Evolutionary conservation across 2,329 filamentous ascomycete genomes (phyloP).

Genomic region (Colletotrichum kahawae): DNA sequence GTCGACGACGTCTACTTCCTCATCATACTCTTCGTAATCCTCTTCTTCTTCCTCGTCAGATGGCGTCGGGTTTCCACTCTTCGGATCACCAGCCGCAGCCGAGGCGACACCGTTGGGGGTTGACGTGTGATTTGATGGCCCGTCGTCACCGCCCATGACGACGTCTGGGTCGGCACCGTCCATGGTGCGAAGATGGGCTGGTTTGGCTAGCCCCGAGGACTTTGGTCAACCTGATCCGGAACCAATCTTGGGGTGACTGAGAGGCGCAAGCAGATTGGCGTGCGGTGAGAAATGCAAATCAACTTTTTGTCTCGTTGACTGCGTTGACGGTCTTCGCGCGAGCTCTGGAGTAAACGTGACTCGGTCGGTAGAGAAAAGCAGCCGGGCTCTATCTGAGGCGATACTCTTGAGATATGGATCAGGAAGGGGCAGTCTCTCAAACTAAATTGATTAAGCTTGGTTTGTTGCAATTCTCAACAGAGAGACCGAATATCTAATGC

Average conservation of each 20-base stretch:
- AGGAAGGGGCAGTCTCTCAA: not conserved
- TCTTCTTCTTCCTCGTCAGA: slow-evolving; percentile 40
- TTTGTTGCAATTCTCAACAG: not conserved
- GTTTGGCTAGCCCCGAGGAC: not conserved
- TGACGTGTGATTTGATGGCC: slow-evolving; percentile 46
- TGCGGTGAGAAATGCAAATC: not conserved
- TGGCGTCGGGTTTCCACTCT: slow-evolving; percentile 25
- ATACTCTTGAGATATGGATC: not conserved
- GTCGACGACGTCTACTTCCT: slow-evolving; percentile 39
- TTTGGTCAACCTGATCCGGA: not conserved
- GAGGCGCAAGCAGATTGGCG: not conserved
- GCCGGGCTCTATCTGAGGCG: not conserved
- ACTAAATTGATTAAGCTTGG: not conserved
- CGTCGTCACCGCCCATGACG: slow-evolving; percentile 48
- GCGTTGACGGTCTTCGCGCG: not conserved
- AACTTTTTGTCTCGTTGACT: not conserved
- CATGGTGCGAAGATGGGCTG: not conserved
- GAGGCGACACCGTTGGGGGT: slow-evolving; percentile 38
- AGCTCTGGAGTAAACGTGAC: not conserved
- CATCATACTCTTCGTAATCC: slow-evolving; percentile 29
- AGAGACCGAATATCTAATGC: not conserved
- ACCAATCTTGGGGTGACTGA: not conserved
- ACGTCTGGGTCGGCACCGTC: slow-evolving; percentile 24
- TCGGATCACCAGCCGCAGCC: not conserved
- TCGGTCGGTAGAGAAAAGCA: not conserved